Evolutionary conservation across 106 monocot species (phyloP).

Genomic region (Xerophyta viscosa): DNA sequence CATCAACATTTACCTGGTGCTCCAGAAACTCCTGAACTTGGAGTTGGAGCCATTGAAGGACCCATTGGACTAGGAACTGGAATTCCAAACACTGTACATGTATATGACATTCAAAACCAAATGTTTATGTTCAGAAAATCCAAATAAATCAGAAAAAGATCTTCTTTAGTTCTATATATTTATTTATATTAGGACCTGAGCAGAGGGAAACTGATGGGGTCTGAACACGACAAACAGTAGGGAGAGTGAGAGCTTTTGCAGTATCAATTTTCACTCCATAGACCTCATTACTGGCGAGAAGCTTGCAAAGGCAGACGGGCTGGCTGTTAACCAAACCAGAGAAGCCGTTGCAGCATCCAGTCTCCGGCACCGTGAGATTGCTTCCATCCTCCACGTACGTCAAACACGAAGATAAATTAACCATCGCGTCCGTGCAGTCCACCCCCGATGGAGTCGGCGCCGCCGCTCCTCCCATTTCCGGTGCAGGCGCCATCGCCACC

Average conservation of each 20-base stretch:
- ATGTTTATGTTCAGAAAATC: background rate
- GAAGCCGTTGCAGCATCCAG: constrained; percentile 40
- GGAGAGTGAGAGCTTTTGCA: constrained; percentile 32
- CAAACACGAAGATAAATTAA: constrained; percentile 34
- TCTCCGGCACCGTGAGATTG: constrained; percentile 35
- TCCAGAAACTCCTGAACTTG: background rate
- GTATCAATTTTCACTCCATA: constrained; percentile 37
- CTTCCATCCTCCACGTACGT: constrained; percentile 36
- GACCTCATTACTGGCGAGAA: constrained; percentile 15
- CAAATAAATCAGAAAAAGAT: too few relatives aligned
- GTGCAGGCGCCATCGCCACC: background rate
- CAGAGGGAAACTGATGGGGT: constrained; percentile 38
- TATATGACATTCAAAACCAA: background rate
- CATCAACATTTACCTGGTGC: background rate
- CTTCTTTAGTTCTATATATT: too few relatives aligned
- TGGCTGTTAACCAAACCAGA: constrained; percentile 14
- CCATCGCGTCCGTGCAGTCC: constrained; percentile 16
- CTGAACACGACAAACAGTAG: constrained; percentile 26
- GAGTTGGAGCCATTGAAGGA: background rate
- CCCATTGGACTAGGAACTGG: constrained; percentile 3
- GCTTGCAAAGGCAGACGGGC: constrained; percentile 38
- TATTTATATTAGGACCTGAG: too few relatives aligned
- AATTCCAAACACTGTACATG: background rate
- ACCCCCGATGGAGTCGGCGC: background rate
- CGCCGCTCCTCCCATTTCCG: too few relatives aligned